A percentile compares a stretch with the other conserved stretches of the same genome.
Evolutionary conservation across 805 yeast genomes (phyloP).

Genomic region (Cyberlindnera bimundalis): DNA sequence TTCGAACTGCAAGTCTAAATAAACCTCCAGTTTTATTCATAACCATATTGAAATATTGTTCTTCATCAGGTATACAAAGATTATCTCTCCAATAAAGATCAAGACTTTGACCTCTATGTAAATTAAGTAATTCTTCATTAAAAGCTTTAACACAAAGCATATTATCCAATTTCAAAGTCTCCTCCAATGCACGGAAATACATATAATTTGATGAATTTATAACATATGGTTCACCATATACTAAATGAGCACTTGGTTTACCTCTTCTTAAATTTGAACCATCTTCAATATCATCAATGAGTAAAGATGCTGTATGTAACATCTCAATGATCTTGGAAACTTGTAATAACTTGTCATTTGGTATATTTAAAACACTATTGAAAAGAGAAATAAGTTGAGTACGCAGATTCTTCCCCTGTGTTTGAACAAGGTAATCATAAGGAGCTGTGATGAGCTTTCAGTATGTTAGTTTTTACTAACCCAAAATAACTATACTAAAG

Average conservation of each 20-base stretch:
- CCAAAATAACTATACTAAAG: too few species aligned
- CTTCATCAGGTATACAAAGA: constrained; percentile 51
- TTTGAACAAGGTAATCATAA: constrained; percentile 22
- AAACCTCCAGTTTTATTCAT: constrained; percentile 88
- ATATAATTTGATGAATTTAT: constrained; percentile 80
- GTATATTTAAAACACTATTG: constrained; percentile 47
- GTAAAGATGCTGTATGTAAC: constrained; percentile 62
- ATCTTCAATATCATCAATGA: constrained; percentile 91
- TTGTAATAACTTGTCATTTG: constrained; percentile 33
- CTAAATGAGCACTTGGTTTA: constrained; percentile 69
- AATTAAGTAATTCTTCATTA: constrained; percentile 69
- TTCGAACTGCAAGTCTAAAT: constrained; percentile 66
- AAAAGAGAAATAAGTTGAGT: constrained; percentile 46
- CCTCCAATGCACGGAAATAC: constrained; percentile 47
- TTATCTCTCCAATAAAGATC: constrained; percentile 88
- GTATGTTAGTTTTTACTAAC: too few species aligned
- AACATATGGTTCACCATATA: constrained; percentile 76
- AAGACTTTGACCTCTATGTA: constrained; percentile 88
- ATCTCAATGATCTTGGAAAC: constrained; percentile 51
- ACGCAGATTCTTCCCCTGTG: constrained; percentile 27
- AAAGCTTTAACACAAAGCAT: constrained; percentile 37
- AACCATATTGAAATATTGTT: constrained; percentile 75
- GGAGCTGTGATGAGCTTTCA: constrained; percentile 24
- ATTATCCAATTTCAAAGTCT: constrained; percentile 37
- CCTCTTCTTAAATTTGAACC: constrained; percentile 70